Base-by-base conservation (phyloP, 441 rosid genomes). In the Gossypium lobatum region DNA sequence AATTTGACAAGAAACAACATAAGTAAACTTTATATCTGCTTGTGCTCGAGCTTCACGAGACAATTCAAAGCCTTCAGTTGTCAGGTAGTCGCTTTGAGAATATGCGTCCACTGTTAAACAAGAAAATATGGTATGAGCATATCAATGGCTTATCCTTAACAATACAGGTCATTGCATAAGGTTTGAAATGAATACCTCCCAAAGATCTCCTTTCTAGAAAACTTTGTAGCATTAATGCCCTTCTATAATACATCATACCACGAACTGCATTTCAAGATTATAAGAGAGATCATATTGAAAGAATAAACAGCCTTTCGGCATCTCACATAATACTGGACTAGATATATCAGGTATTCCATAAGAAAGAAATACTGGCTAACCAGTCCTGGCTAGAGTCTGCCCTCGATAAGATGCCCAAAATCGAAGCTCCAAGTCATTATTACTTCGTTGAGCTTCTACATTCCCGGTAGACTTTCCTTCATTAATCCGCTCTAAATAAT, bases 221-320 rank as follows among this genome's bases (percentile, higher is more conserved):
- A 83, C 97, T 91, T 88, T 93, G 99, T 55, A 95, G 85, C 97
- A 95, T 90, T 77, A 95, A 83, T 80, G 99, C 99, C 86, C 97
- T 91, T 82, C 99, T 88, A 74, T 95, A 95, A 76, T 95, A 95
- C 99, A 95, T 95, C 99, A 95, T 95, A 74, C 99, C 98, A 74
- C 99, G 97, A 70, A 95, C 99, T 95, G 91, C 80, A 79, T 71
- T 75, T 68, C 79, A 77, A 80, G 9, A 26, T 55, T 37, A 79
- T 70, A 64, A 69, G 10, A 70, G 37, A 52, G 13, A 48, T 61
- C 52, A 72, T 34, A 42, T 57, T 13, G 34, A 57, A 17, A 66
- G 14, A 45, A 46, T 16, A 65, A 57, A 58, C 69, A 48, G 50
- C 64, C 69, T 77, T 26, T 65, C 18, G n/a, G 54, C 76, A 53